Evolutionary conservation across 345 rosid genomes (phyloP), one percentile per base, ranked within the genome.

Genomic region (Aquilaria yunnanensis): DNA sequence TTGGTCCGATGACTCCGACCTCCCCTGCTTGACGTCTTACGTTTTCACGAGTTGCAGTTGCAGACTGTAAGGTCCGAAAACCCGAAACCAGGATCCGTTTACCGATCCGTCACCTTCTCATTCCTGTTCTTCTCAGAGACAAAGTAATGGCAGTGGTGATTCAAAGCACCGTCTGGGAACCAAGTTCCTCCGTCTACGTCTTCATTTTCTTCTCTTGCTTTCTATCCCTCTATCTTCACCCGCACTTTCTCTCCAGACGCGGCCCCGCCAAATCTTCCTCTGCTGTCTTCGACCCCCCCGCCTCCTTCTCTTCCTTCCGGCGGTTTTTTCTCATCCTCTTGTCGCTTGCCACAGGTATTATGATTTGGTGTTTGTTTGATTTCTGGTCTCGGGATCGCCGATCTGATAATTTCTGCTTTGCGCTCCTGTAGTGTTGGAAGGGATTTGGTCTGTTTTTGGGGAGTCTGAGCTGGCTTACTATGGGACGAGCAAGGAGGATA

Each of bases 271-370:
- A 80, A 51, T 70, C 72, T 56, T 46, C 73, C 59, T 63, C 85
- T 57, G 61, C 85, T 51, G 67, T 61, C 48, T 80, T 85, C 59
- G 91, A 88, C 57, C 83, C 78, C 14, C 61, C 73, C 49, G 29
- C 57, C 34, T 75, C 89, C 47, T 69, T 80, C 48, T 69, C 84
- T 37, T 83, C 78, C 60, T 88, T 83, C 75, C 94, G 81, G 53
- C 84, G 86, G 16, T 74, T 77, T 73, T 88, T 90, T 74, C 76
- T 94, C 60, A 50, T 83, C 67, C 60, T 88, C 55, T 88, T 77
- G 71, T 78, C 86, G 51, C 82, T 93, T 70, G 86, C 94, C 58
- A 83, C 98, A 77, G 96, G 98, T 90, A 45, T 16, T 62, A 56
- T 12, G 12, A 32, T 0, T 43, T 23, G 43, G 51, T 41, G 29